Conservation (phyloP, 768 basidiomycete genomes). For the Clitopilus hobsonii region DNA sequence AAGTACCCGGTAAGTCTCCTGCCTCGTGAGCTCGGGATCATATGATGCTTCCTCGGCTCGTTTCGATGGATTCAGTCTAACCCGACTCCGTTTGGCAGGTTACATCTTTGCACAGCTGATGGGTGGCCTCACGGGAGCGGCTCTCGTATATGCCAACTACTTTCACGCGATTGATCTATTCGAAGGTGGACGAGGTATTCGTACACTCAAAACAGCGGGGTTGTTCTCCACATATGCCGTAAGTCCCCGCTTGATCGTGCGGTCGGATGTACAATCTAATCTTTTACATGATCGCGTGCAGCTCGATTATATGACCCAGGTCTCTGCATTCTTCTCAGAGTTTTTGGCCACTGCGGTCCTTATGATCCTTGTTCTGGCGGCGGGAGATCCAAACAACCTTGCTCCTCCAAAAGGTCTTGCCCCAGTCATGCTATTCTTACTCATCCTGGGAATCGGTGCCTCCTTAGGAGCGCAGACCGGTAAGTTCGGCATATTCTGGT, state of each 20-base stretch:
- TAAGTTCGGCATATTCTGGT: constrained; percentile 6
- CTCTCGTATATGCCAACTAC: constrained; percentile 60
- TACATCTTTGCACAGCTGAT: constrained; percentile 62
- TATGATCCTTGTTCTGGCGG: constrained; percentile 49
- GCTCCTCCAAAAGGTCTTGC: constrained; percentile 47
- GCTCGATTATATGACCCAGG: constrained; percentile 28
- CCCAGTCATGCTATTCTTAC: constrained; percentile 53
- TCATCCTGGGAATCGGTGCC: constrained; percentile 52
- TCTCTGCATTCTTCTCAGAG: constrained; percentile 42
- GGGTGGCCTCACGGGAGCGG: constrained; percentile 58
- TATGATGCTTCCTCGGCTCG: background rate
- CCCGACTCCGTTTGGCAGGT: constrained; percentile 10
- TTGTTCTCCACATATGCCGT: constrained; percentile 64
- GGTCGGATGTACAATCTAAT: background rate
- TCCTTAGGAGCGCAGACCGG: constrained; percentile 64
- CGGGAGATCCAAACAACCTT: constrained; percentile 48
- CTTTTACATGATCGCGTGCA: background rate
- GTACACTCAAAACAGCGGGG: constrained; percentile 50
- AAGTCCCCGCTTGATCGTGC: constrained; percentile 16
- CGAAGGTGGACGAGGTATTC: constrained; percentile 50
- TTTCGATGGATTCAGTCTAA: background rate
- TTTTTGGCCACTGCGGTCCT: constrained; percentile 59
- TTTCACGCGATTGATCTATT: constrained; percentile 61
- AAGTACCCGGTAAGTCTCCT: constrained; percentile 44
- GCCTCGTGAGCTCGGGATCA: background rate